phyloP scores from a whole-genome alignment of 1,284 basidiomycete species.

The Fomitopsis schrenkii region DNA sequence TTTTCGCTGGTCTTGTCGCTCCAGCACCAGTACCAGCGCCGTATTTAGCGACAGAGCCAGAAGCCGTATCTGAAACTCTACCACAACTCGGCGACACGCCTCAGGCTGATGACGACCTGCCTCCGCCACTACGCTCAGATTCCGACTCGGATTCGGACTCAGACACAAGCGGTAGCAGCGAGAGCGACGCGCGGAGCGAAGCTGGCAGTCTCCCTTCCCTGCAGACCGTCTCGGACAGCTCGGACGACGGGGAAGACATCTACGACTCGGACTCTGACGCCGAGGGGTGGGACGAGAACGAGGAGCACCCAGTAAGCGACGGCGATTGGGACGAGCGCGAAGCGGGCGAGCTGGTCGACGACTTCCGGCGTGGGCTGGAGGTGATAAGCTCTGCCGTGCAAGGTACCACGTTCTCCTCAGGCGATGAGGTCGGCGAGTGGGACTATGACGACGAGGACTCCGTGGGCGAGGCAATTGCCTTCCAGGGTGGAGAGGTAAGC shows the following conservation, averaged over 20 bases:
- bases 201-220: constrained; percentile 21
- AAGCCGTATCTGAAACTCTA: background rate
- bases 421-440: constrained; percentile 6
- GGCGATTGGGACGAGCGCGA: constrained; percentile 2
- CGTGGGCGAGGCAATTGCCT: background rate
- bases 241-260: constrained; percentile 13
- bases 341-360: background rate
- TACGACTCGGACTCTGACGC: constrained; percentile 10
- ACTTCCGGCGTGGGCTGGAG: background rate
- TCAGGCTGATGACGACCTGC: background rate
- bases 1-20: background rate
- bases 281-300: constrained; percentile 2
- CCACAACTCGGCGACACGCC: background rate
- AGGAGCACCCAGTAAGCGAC: background rate
- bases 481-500: background rate
- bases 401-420: background rate
- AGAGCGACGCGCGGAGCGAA: constrained; percentile 11
- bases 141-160: constrained; percentile 3
- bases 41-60: background rate
- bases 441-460: constrained; percentile 3
- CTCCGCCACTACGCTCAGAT: constrained; percentile 2
- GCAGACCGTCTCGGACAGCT: constrained; percentile 26
- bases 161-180: constrained; percentile 1
- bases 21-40: background rate
- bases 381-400: background rate